Base-by-base conservation (phyloP, 2,329 filamentous ascomycete genomes). In the Fusarium dimerum region DNA sequence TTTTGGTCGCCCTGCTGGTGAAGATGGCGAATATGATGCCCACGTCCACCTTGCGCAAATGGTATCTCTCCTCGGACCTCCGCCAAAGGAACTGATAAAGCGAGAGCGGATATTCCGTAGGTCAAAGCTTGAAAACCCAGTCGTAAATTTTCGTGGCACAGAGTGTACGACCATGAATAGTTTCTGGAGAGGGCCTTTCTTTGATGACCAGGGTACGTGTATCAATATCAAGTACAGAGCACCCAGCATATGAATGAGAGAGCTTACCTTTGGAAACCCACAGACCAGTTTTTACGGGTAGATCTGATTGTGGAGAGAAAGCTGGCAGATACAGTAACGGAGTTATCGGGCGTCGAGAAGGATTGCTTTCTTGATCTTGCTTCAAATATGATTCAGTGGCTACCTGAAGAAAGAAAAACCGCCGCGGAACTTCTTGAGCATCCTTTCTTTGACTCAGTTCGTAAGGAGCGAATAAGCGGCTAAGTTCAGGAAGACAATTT, bases 401-500 rank as follows among this genome's bases (percentile, higher is more conserved):
- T 64, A 43, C 59, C 58, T 4, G 64, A 64, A 20, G 59, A 62
- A 48, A 62, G 54, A 45, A 64, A 57, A 51, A 63, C 57, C 3
- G 58, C 64, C 7, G 55, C 49, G 32, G 60, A 67, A 50, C 54
- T 64, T 0, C 16, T 64, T 39, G 32, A 60, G 34, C 62, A 65
- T 53, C 51, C 50, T 2, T 57, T 63, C 36, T 60, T 66, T 36
- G 47, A 62, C 45, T 50, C 39, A 15, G 10, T 51, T 9, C 11
- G 20, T 6, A 40, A 47, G 32, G 45, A 51, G 41, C 44, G 49
- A 8, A 11, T n/a, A 51, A 38, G 17, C 29, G 26, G 18, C 9
- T 41, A 4, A 8, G 40, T 18, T 12, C 36, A 13, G 12, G n/a
- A 39, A 7, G 7, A 26, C 7, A 7, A 26, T 26, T 26, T 26